Evolutionary conservation across 2,329 filamentous ascomycete genomes (phyloP), one percentile per base, ranked within the genome.

Genomic region (Neodidymelliopsis sp.): DNA sequence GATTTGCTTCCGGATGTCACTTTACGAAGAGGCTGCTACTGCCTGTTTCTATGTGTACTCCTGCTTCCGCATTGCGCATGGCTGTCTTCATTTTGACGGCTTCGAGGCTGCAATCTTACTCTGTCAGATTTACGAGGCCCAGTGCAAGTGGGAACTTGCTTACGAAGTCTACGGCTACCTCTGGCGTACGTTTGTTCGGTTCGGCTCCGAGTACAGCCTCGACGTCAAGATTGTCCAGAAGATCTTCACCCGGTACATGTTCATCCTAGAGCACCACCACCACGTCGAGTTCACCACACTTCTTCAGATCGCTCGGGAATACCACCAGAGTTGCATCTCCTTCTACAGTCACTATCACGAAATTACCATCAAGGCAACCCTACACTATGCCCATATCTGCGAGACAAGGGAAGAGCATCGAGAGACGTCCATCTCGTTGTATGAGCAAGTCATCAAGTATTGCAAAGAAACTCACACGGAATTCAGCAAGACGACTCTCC

Each of bases 301-400:
- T 12, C 78, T 80, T 55, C 71, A 78, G 58, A 67, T 82, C 16
- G 73, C 78, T 0, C 70, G 75, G 4, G 74, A 80, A 60, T 81
- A 81, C 56, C 77, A 77, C 47, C 75, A 78, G 49, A 74, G 75
- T 0, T 77, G 77, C 7, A 72, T 70, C 23, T 73, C 69, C 22
- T 62, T 75, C 24, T 74, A 75, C 22, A 70, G 69, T 5, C 56
- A 63, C 15, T 67, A 68, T 13, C 62, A 71, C 34, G 59, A 69
- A 33, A 67, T 68, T 42, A 75, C 73, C 1, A 66, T 74, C 25
- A 71, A 70, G 41, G 71, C 74, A 0, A 73, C 71, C 12, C 38
- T 76, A 7, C 60, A 66, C 72, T 71, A 56, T 69, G 75, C 19
- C 43, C 73, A 73, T 36, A 61, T 81, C 19, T 81, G 79, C 53